Evolutionary conservation across 306 rosid genomes (phyloP), one percentile per base, ranked within the genome.

Genomic region (Cicer arietinum): DNA sequence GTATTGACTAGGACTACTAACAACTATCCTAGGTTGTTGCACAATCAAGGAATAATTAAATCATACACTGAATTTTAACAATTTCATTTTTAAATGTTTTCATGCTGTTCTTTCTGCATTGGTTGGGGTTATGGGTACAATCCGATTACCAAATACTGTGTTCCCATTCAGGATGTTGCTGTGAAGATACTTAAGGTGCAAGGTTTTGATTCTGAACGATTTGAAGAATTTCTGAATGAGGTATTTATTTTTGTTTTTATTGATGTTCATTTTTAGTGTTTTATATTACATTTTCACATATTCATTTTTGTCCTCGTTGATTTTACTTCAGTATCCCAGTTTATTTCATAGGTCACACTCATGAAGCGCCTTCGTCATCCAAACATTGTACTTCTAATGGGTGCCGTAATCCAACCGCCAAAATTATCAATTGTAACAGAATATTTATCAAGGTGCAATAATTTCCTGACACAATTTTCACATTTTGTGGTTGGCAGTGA

Each of bases 391-490:
- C 94, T 94, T 67, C 87, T 91, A 51, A 94, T 89, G 98, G 97
- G 98, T 71, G 98, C 97, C n/a, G 93, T 94, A 59, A 84, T 96
- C 65, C 84, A 87, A 74, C 97, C 88, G 3, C 98, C 96, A 10
- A 89, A 91, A 86, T 85, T 94, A 81, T 91, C 98, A 74, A 91
- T 94, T 70, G 98, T 94, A 71, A 94, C 96, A 4, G 98, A 94
- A 83, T 94, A 91, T 89, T 84, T 94, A 82, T 88, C 97, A 81
- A 94, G 96, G 98, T 94, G 57, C 73, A 46, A 39, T 75, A 68
- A 71, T 71, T 62, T 77, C 45, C 56, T 76, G 76, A 17, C 68
- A 63, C 64, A 17, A 62, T 71, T 67, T 71, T 73, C 17, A 25
- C 51, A 54, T 54, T 13, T 54, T 69, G 57, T 66, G 44, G 69